phyloP scores from a whole-genome alignment of 768 basidiomycete genomes.

The Crassisporium funariophilum region DNA sequence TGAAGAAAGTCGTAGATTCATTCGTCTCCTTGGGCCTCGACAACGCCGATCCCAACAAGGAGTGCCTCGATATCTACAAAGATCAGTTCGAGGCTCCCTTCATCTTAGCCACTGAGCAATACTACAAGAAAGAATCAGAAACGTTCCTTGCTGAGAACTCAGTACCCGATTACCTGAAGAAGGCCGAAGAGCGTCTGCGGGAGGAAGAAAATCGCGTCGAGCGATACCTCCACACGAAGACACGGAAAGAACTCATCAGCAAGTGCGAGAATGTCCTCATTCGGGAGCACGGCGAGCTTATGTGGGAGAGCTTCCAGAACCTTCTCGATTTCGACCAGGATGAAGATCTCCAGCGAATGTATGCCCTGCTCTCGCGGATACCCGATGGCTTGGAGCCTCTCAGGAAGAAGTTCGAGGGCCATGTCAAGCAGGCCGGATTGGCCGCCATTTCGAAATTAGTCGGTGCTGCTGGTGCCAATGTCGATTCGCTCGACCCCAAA shows the following conservation, averaged over 20 bases:
- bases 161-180: conserved; percentile 95
- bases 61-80: conserved; percentile 93
- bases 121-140: conserved; percentile 93
- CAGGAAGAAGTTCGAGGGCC: conserved; percentile 91
- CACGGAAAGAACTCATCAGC: conserved; percentile 80
- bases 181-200: conserved; percentile 89
- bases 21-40: conserved; percentile 96
- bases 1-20: conserved; percentile 98
- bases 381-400: conserved; percentile 91
- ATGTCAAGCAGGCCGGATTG: conserved; percentile 92
- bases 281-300: conserved; percentile 81
- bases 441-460: conserved; percentile 80
- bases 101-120: conserved; percentile 85
- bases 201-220: conserved; percentile 98
- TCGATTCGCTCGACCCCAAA: conserved; percentile 87
- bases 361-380: conserved; percentile 90
- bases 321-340: conserved; percentile 94
- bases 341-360: conserved; percentile 97
- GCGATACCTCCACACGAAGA: conserved; percentile 89
- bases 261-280: conserved; percentile 96
- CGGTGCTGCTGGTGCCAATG: conserved; percentile 59
- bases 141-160: conserved; percentile 90
- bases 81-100: conserved; percentile 92
- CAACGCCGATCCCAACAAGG: conserved; percentile 88
- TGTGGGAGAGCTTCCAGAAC: conserved; percentile 96